Percentiles rank a stretch among this genome's conserved stretches.
phyloP scores from a whole-genome alignment of 2,329 filamentous ascomycete genomes.

The Arthrobotrys iridis region DNA sequence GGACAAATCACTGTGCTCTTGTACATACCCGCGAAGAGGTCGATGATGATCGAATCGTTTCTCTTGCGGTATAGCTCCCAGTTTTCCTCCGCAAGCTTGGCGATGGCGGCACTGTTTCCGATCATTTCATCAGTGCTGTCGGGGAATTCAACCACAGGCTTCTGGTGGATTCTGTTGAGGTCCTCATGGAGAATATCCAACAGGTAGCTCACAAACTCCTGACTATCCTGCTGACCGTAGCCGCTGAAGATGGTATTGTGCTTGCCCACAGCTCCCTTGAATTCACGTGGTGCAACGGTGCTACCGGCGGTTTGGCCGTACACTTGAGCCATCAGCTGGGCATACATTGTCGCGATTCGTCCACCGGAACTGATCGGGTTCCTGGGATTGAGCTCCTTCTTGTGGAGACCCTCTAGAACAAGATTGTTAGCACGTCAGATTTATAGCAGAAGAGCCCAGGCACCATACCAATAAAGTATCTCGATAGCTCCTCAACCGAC shows the following conservation, averaged over 20 bases:
- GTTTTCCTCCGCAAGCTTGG: conserved; percentile 84
- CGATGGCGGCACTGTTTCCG: conserved; percentile 79
- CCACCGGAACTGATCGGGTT: conserved; percentile 89
- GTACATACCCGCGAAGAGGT: conserved; percentile 97
- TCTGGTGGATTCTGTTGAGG: conserved; percentile 89
- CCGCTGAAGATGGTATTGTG: conserved; percentile 88
- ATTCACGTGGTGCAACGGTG: conserved; percentile 80
- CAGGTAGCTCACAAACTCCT: conserved; percentile 94
- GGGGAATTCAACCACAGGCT: conserved; percentile 96
- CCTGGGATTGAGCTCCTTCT: conserved; percentile 80
- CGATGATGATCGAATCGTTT: conserved; percentile 93
- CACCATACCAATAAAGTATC: conserved; percentile 78
- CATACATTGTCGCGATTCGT: conserved; percentile 85
- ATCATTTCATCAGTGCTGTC: conserved; percentile 98
- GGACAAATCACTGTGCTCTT: conserved; percentile 97
- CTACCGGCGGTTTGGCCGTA: conserved; percentile 74
- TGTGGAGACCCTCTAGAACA: conserved; percentile 70
- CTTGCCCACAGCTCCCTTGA: conserved; percentile 83
- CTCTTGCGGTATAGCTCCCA: conserved; percentile 91
- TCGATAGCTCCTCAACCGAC: conserved; percentile 89
- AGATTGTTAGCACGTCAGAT: conserved; percentile 50
- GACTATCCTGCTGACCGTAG: conserved; percentile 95
- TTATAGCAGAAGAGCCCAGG: background rate
- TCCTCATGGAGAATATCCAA: conserved; percentile 96
- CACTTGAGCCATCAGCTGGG: conserved; percentile 77